These are phyloP conservation scores for Apiotrichum sp. DNA, from an alignment of 1,284 basidiomycete genomes.

Conservation along the genomic window DNA sequence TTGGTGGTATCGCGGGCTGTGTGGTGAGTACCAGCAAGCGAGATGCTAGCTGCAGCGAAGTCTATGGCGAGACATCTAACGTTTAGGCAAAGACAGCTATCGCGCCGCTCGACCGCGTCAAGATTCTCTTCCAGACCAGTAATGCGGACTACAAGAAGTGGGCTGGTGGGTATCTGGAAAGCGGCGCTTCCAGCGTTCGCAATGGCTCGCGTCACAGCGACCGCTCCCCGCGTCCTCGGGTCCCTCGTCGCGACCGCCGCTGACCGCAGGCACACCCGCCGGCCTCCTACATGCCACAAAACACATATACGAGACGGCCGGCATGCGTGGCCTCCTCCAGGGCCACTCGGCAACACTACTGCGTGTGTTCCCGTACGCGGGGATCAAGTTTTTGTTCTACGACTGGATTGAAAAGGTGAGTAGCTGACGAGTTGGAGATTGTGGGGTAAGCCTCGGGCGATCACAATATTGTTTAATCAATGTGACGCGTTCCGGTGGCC, in stretches of 20 bases:
- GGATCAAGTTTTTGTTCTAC: slow-evolving; percentile 97
- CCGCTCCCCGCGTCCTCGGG: too few relatives aligned
- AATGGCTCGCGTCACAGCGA: too few relatives aligned
- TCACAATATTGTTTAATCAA: too few relatives aligned
- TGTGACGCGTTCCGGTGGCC: too few relatives aligned
- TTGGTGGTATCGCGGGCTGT: slow-evolving; percentile 89
- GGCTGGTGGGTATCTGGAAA: slow-evolving; percentile 56
- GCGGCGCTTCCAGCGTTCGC: too few relatives aligned
- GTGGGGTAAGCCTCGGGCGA: too few relatives aligned
- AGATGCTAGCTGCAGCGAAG: too few relatives aligned
- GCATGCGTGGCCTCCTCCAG: slow-evolving; percentile 78
- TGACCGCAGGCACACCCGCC: slow-evolving; percentile 32
- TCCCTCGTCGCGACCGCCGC: not conserved
- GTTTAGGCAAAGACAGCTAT: slow-evolving; percentile 89
- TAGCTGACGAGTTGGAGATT: not conserved
- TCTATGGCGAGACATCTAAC: not conserved
- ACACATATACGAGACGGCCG: slow-evolving; percentile 68
- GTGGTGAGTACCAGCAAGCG: slow-evolving; percentile 57
- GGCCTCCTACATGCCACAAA: slow-evolving; percentile 73
- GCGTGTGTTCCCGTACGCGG: slow-evolving; percentile 85
- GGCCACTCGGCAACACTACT: slow-evolving; percentile 85
- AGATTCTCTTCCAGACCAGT: slow-evolving; percentile 97
- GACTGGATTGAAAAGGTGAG: slow-evolving; percentile 74
- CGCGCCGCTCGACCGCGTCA: slow-evolving; percentile 94
- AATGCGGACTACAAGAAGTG: slow-evolving; percentile 94